A percentile compares a stretch with the other conserved stretches of the same genome.
phyloP scores from a whole-genome alignment of 352 stramenopile species.

The Globisporangium echinulatum region DNA sequence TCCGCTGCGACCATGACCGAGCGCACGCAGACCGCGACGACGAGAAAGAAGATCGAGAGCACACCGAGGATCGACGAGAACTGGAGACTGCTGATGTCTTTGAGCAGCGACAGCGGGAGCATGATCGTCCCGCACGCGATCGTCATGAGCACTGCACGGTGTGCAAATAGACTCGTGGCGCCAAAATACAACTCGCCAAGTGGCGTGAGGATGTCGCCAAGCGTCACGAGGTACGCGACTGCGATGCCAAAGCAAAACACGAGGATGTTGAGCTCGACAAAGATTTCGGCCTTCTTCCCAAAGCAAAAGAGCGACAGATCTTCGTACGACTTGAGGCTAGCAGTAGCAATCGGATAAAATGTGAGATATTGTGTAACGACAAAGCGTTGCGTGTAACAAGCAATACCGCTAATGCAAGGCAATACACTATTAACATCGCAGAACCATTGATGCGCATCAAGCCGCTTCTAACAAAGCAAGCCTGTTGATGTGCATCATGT shows the following conservation, averaged over 20 bases:
- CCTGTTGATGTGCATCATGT: too few relatives aligned
- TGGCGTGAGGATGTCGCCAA: conserved; percentile 77
- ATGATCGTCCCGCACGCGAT: conserved; percentile 74
- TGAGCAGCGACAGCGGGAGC: conserved; percentile 75
- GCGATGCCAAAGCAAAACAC: conserved; percentile 85
- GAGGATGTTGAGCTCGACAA: conserved; percentile 82
- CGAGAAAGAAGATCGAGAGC: conserved; percentile 81
- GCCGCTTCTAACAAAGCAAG: too few relatives aligned
- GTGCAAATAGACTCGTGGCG: conserved; percentile 39
- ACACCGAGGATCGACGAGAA: conserved; percentile 82
- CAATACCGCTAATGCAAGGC: too few relatives aligned
- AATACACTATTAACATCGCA: too few relatives aligned
- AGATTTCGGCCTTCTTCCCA: conserved; percentile 74
- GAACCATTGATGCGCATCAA: too few relatives aligned
- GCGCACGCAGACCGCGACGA: conserved; percentile 69
- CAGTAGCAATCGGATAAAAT: too few relatives aligned
- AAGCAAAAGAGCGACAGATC: conserved; percentile 82
- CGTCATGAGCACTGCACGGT: conserved; percentile 78
- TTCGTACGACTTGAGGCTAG: conserved; percentile 80
- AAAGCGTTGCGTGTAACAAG: too few relatives aligned
- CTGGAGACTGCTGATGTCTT: conserved; percentile 81
- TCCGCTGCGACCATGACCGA: conserved; percentile 64
- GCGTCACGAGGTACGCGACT: conserved; percentile 77
- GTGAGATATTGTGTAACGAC: too few relatives aligned
- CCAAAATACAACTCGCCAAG: conserved; percentile 73